Evolutionary conservation across 139 green algal genomes (phyloP).

Genomic region (Ettlia oleoabundans): DNA sequence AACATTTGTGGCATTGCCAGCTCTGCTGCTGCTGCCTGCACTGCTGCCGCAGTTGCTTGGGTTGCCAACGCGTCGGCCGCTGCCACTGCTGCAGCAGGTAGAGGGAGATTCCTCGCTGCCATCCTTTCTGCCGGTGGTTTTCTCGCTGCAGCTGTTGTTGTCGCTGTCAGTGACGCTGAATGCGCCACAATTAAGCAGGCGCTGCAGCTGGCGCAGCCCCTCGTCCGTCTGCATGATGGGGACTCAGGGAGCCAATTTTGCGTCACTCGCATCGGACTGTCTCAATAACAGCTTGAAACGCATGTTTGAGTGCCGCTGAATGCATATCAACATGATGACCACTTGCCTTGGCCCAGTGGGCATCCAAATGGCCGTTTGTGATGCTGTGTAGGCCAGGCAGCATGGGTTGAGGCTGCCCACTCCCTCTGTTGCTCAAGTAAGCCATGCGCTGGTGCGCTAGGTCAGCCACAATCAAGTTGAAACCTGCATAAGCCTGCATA

Average conservation of each 20-base stretch:
- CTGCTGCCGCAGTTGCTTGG: not conserved
- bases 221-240: not conserved
- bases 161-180: not conserved
- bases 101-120: not conserved
- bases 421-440: slow-evolving; percentile 30
- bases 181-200: slow-evolving; percentile 2
- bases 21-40: no score
- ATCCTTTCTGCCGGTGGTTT: no score
- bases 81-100: not conserved
- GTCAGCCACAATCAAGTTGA: slow-evolving; percentile 36
- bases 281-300: not conserved
- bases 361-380: slow-evolving; percentile 31
- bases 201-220: slow-evolving; percentile 4
- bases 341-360: slow-evolving; percentile 38
- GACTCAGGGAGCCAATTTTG: not conserved
- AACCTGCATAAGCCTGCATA: slow-evolving; percentile 21
- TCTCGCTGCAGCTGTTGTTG: not conserved
- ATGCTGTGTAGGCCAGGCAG: slow-evolving; percentile 35
- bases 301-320: no score
- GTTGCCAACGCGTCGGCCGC: not conserved
- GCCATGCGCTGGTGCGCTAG: not conserved
- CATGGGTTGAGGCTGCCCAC: not conserved
- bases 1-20: not conserved
- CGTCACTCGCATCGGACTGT: not conserved
- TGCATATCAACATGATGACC: no score